Evolutionary conservation across 495 filamentous ascomycete genomes (phyloP).

Genomic region (Penicillium dipodomyicola): DNA sequence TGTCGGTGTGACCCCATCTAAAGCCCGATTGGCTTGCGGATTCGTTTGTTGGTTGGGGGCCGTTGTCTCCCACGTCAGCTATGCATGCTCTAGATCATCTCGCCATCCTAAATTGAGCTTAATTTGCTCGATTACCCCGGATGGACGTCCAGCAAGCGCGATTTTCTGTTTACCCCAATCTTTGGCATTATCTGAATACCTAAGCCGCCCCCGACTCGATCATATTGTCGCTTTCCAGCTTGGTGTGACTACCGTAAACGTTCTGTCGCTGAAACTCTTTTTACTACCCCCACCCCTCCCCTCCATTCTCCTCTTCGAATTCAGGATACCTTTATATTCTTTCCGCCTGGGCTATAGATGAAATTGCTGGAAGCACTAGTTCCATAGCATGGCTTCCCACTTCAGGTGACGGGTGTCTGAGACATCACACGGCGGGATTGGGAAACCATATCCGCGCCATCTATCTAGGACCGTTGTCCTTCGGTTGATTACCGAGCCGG

Average conservation of each 20-base stretch:
- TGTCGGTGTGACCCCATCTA: not conserved
- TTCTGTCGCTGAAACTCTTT: not conserved
- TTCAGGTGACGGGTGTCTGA: not conserved
- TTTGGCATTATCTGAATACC: not conserved
- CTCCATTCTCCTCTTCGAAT: not conserved
- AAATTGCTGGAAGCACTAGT: not conserved
- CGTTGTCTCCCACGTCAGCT: not conserved
- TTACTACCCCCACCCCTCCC: not conserved
- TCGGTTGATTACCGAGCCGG: not conserved
- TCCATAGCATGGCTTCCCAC: not conserved
- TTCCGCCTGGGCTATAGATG: not conserved
- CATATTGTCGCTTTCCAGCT: not conserved
- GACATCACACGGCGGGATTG: not conserved
- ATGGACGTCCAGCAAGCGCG: not conserved
- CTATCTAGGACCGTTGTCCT: not conserved
- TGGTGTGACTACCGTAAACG: not conserved
- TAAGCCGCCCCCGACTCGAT: not conserved
- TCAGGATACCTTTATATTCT: not conserved
- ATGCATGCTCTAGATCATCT: not conserved
- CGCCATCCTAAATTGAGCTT: slow-evolving; percentile 2
- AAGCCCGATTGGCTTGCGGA: not conserved
- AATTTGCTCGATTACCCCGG: not conserved
- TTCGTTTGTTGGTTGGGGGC: not conserved
- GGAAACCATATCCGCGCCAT: not conserved
- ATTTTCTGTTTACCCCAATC: not conserved